Base-by-base conservation (phyloP, 192 early-diverging fungal genomes). In the Coemansia sp. region DNA sequence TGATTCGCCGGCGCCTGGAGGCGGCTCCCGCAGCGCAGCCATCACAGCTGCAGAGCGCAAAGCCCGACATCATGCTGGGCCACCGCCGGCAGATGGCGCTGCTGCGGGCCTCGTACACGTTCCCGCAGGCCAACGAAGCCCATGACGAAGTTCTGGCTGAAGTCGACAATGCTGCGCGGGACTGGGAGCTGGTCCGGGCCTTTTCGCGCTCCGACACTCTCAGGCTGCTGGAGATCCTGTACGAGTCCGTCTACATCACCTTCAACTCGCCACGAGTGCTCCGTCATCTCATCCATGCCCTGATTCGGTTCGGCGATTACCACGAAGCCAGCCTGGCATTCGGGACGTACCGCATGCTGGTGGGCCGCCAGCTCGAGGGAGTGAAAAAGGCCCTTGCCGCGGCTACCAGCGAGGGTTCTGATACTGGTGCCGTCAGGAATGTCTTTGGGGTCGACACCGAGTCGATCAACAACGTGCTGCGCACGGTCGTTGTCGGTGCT, bases 251-350 rank as follows among this genome's bases (percentile, higher is more conserved):
- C 0, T 64, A 77, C 51, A 76, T 79, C 37, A 86, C 85, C 0
- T 86, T 83, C 67, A 82, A 87, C 53, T 86, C 85, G 21, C 84
- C 83, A 16, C 60, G 70, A 3, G 71, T 87, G 35, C 27, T 82
- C 39, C 84, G 85, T 0, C 84, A 82, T 47, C 56, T 85, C 7
- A 71, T 84, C 44, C 59, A 70, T 29, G 60, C 79, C 0, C 70
- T 86, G n/a, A 51, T 80, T 6, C 50, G 52, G 17, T 53, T 80
- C 5, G 87, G 87, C 30, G 82, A 87, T 44, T 87, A 81, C 56
- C 80, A 84, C 38, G 87, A 90, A 64, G 87, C 85, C 0, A 73
- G 80, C n/a, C 55, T 83, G 45, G 85, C 82, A 17, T 44, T 90
- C 4, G 54, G 64, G 22, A 69, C 85, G 1, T 90, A 90, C 51